A percentile compares a stretch with the other conserved stretches of the same genome.
phyloP scores from a whole-genome alignment of 108 stramenopile genomes.

The Cyclotella baltica region DNA sequence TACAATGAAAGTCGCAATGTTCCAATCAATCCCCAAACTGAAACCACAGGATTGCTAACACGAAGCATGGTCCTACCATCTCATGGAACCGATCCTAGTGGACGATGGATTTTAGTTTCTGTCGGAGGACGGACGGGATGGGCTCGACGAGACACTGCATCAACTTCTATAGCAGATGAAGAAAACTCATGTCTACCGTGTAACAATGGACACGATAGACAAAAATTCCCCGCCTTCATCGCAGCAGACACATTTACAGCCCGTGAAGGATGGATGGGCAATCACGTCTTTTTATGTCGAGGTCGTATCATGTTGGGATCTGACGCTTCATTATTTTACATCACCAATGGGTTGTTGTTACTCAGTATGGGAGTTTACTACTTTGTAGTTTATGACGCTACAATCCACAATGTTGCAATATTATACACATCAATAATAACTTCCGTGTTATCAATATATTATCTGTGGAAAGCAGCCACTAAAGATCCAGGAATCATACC shows the following conservation, averaged over 20 bases:
- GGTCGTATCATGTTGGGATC: constrained; percentile 88
- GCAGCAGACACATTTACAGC: constrained; percentile 66
- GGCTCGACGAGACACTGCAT: constrained; percentile 56
- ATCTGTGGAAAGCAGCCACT: constrained; percentile 77
- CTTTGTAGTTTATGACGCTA: constrained; percentile 56
- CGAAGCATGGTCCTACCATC: constrained; percentile 83
- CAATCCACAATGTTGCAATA: constrained; percentile 24
- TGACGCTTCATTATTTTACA: constrained; percentile 79
- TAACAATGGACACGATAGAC: background rate
- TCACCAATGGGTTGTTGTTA: constrained; percentile 76
- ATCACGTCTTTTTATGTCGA: constrained; percentile 85
- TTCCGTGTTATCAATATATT: constrained; percentile 48
- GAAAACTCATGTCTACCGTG: constrained; percentile 11
- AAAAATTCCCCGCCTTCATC: constrained; percentile 47
- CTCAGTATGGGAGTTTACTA: constrained; percentile 59
- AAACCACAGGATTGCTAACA: constrained; percentile 81
- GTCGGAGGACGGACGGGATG: constrained; percentile 89
- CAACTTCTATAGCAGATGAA: background rate
- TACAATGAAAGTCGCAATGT: background rate
- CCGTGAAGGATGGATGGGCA: constrained; percentile 88
- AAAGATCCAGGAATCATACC: constrained; percentile 90
- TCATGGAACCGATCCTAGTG: constrained; percentile 82
- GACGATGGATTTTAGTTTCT: constrained; percentile 82
- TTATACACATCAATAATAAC: constrained; percentile 51
- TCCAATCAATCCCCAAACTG: constrained; percentile 40